Evolutionary conservation across 1,139 yeast genomes (phyloP).

Genomic region (Diutina ranongensis): DNA sequence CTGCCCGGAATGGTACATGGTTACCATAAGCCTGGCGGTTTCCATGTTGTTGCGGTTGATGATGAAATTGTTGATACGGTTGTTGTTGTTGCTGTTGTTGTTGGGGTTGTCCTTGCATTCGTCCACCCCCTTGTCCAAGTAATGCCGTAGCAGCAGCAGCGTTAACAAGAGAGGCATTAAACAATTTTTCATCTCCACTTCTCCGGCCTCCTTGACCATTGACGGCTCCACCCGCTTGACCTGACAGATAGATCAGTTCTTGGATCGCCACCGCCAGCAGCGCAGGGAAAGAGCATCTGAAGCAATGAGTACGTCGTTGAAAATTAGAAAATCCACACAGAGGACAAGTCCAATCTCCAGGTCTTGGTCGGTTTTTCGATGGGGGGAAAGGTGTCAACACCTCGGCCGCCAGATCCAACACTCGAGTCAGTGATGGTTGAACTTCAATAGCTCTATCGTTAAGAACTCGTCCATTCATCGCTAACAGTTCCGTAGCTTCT

Average conservation of each 20-base stretch:
- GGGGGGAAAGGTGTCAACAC: slow-evolving; percentile 78
- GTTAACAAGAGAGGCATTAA: slow-evolving; percentile 6
- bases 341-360: slow-evolving; percentile 98
- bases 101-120: slow-evolving; percentile 8
- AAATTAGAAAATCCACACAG: slow-evolving; percentile 92
- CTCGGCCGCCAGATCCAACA: slow-evolving; percentile 73
- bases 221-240: not conserved
- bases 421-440: slow-evolving; percentile 71
- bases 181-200: slow-evolving; percentile 8
- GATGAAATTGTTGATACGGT: slow-evolving; percentile 8
- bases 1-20: slow-evolving; percentile 86
- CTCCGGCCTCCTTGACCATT: slow-evolving; percentile 6
- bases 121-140: slow-evolving; percentile 7
- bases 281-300: slow-evolving; percentile 87
- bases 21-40: slow-evolving; percentile 16
- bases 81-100: slow-evolving; percentile 12
- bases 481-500: slow-evolving; percentile 68
- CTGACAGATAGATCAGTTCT: slow-evolving; percentile 28
- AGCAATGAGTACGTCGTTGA: slow-evolving; percentile 90
- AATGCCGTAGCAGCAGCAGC: slow-evolving; percentile 11
- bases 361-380: slow-evolving; percentile 82
- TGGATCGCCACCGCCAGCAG: slow-evolving; percentile 57
- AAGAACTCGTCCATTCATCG: slow-evolving; percentile 69
- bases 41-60: slow-evolving; percentile 12
- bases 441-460: slow-evolving; percentile 73